Conservation (phyloP, 768 basidiomycete genomes). For the Tulasnella sp. region DNA sequence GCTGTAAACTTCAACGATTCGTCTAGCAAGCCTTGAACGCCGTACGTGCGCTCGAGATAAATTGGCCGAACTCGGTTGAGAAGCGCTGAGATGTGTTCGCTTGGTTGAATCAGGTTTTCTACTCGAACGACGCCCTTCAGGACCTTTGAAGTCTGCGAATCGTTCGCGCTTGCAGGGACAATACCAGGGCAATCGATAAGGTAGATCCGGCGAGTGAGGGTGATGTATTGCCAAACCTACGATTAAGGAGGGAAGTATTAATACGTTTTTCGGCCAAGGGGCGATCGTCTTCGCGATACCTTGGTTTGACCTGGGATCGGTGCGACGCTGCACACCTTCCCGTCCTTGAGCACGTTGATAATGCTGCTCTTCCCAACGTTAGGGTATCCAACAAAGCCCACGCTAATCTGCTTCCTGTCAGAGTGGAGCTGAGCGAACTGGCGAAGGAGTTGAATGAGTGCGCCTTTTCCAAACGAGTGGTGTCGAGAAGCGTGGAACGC, state of each 20-base stretch:
- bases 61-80: constrained; percentile 84
- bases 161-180: constrained; percentile 88
- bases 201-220: constrained; percentile 91
- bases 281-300: constrained; percentile 36
- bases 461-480: constrained; percentile 98
- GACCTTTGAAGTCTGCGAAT: constrained; percentile 85
- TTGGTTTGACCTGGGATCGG: constrained; percentile 99
- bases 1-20: constrained; percentile 5
- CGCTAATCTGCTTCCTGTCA: constrained; percentile 98
- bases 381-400: constrained; percentile 96
- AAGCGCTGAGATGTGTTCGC: constrained; percentile 84
- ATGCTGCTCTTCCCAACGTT: constrained; percentile 97
- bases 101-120: constrained; percentile 87
- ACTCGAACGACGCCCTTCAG: constrained; percentile 96
- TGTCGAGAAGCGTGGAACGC: constrained; percentile 99
- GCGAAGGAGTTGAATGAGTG: constrained; percentile 91
- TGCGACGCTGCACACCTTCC: constrained; percentile 94
- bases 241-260: neutral
- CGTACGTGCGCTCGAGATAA: constrained; percentile 31
- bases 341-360: constrained; percentile 97
- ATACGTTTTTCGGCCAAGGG: neutral
- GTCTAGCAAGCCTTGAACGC: constrained; percentile 15
- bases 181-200: constrained; percentile 99
- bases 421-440: constrained; percentile 97
- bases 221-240: constrained; percentile 98